Evolutionary conservation across 352 stramenopile species (phyloP).

Genomic region (Sclerospora graminicola): DNA sequence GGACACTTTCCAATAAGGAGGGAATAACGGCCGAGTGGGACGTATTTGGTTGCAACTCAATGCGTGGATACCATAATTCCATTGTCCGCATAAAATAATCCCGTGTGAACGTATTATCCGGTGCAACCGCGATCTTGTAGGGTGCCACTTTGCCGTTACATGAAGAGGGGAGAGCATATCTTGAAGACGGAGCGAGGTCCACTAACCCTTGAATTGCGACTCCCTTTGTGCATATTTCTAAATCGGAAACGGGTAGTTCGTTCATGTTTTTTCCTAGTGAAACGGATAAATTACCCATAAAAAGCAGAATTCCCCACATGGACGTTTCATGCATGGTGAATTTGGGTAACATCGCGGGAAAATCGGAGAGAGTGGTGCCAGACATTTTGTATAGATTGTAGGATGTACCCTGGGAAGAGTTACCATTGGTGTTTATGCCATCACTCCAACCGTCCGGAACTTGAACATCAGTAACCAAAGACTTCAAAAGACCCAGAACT

Average conservation of each 20-base stretch:
- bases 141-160: conserved; percentile 34
- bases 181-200: conserved; percentile 22
- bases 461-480: conserved; percentile 28
- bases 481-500: conserved; percentile 45
- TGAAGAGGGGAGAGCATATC: conserved; percentile 20
- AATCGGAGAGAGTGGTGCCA: conserved; percentile 18
- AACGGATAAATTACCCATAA: conserved; percentile 35
- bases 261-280: conserved; percentile 26
- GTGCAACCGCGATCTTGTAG: conserved; percentile 51
- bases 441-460: conserved; percentile 47
- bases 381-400: conserved; percentile 47
- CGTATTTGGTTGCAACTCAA: conserved; percentile 18
- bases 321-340: conserved; percentile 48
- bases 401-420: conserved; percentile 23
- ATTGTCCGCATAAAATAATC: conserved; percentile 61
- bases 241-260: conserved; percentile 24
- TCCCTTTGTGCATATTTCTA: conserved; percentile 18
- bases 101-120: conserved; percentile 49
- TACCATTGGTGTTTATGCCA: conserved; percentile 4
- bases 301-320: conserved; percentile 39
- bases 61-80: conserved; percentile 40
- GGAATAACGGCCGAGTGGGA: conserved; percentile 23
- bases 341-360: conserved; percentile 25
- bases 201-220: conserved; percentile 25
- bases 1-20: conserved; percentile 42